A percentile compares a stretch with the other conserved stretches of the same genome.
Evolutionary conservation across 169 alveolate genomes (phyloP).

Genomic region (Perkinsus marinus): DNA sequence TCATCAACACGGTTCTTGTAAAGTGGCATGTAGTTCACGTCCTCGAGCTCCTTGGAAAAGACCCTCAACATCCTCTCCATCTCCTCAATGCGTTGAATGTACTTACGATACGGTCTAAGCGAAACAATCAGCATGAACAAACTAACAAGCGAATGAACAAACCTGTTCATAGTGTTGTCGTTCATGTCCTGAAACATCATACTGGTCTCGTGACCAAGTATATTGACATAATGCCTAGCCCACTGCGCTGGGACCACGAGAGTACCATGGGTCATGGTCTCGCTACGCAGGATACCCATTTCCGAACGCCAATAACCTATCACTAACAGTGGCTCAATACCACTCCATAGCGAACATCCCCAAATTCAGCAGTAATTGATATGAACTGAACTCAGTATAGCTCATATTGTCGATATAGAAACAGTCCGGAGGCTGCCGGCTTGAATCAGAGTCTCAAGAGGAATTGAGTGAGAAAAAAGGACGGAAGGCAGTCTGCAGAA

Average conservation of each 20-base stretch:
- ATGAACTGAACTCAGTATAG: too few relatives aligned
- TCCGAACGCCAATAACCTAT: background rate
- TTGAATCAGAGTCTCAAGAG: background rate
- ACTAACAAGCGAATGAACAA: background rate
- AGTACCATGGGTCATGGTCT: constrained; percentile 78
- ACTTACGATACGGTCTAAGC: constrained; percentile 61
- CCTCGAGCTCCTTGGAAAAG: constrained; percentile 43
- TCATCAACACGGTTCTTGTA: constrained; percentile 42
- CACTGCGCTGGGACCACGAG: constrained; percentile 75
- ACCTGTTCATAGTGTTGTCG: background rate
- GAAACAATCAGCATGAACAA: background rate
- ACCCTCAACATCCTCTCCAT: constrained; percentile 73
- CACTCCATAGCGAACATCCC: too few relatives aligned
- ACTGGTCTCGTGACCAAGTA: constrained; percentile 58
- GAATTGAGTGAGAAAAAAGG: background rate
- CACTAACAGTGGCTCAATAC: background rate
- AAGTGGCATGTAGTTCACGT: background rate
- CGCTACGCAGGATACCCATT: constrained; percentile 40
- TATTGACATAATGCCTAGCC: constrained; percentile 66
- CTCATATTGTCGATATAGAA: too few relatives aligned
- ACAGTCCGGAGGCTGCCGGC: background rate
- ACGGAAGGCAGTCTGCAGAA: background rate
- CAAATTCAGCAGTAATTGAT: too few relatives aligned
- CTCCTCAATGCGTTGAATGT: constrained; percentile 76
- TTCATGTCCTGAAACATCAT: constrained; percentile 59